Base-by-base conservation (phyloP, 345 rosid genomes). In the Pseudoturritis turrita region DNA sequence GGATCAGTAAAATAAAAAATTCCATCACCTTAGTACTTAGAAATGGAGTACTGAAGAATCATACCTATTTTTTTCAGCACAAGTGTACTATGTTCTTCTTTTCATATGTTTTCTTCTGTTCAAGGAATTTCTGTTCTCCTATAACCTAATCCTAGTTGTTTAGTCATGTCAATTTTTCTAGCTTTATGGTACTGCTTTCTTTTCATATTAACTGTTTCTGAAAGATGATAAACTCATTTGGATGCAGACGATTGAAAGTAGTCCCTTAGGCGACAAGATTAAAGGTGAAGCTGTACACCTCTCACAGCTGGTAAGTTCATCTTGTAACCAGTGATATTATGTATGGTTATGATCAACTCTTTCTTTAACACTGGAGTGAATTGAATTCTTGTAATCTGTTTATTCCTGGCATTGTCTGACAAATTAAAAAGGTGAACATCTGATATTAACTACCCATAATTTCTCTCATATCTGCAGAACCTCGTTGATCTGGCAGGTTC, bases 401-500 rank as follows among this genome's bases (percentile, higher is more conserved):
- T 40, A 49, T 28, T 60, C 28, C 25, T 62, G 18, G 4, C 52
- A 18, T 26, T 22, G 47, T 70, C 68, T 50, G 23, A 37, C 17
- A 13, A 52, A 0, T 25, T 17, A 2, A 14, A 37, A 72, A 39
- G 51, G 36, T 62, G 46, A 62, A 52, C 36, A 13, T 52, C 49
- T 23, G 54, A 76, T 49, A 47, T 22, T 62, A 75, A 61, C 28
- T 61, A 23, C 45, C 65, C 70, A 51, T 54, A 21, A 70, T 62
- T 63, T 70, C 41, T 55, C 19, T 40, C 49, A 60, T 82, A 75
- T 75, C 36, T 85, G 97, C 96, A 95, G 99, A 89, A 92, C 88
- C 98, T 95, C 78, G 91, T 95, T 83, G 99, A 95, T 86, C 91
- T 95, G 85, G 99, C 99, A 77, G 99, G 99, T 87, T 95, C 99